These are phyloP conservation scores for Metschnikowia matae DNA, from an alignment of 805 yeast genomes.

Conservation along the genomic window DNA sequence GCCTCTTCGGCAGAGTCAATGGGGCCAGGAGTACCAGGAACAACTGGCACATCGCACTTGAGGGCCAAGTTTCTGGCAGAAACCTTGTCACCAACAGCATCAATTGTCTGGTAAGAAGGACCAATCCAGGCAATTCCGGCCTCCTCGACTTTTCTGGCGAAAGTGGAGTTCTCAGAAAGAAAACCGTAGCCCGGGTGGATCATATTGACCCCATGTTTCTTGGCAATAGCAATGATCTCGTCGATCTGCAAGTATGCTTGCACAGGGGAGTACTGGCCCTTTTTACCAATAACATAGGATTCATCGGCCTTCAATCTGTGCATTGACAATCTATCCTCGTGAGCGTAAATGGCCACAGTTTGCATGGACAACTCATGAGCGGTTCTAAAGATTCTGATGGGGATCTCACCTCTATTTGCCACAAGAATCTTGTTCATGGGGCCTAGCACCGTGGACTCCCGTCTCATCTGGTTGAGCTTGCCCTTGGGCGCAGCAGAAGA, in stretches of 20 bases:
- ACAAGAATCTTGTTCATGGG: slow-evolving; percentile 62
- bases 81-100: slow-evolving; percentile 95
- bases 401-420: slow-evolving; percentile 83
- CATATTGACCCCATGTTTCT: slow-evolving; percentile 34
- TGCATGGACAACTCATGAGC: slow-evolving; percentile 97
- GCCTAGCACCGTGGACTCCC: slow-evolving; percentile 41
- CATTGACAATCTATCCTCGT: slow-evolving; percentile 92
- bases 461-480: slow-evolving; percentile 37
- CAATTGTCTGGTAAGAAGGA: slow-evolving; percentile 83
- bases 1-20: slow-evolving; percentile 80
- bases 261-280: slow-evolving; percentile 90
- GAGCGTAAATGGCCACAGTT: slow-evolving; percentile 94
- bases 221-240: slow-evolving; percentile 81
- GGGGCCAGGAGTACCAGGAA: slow-evolving; percentile 98
- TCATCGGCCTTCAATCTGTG: slow-evolving; percentile 94
- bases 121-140: slow-evolving; percentile 96
- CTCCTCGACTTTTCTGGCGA: slow-evolving; percentile 86
- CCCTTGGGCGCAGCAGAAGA: slow-evolving; percentile 9
- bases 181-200: slow-evolving; percentile 52
- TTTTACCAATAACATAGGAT: slow-evolving; percentile 84
- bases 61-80: slow-evolving; percentile 87
- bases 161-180: slow-evolving; percentile 85
- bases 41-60: slow-evolving; percentile 80
- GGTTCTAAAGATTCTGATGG: slow-evolving; percentile 86
- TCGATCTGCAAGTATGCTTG: slow-evolving; percentile 95